Evolutionary conservation across 1,139 yeast species (phyloP).

Genomic region (Taiozyma sp.): DNA sequence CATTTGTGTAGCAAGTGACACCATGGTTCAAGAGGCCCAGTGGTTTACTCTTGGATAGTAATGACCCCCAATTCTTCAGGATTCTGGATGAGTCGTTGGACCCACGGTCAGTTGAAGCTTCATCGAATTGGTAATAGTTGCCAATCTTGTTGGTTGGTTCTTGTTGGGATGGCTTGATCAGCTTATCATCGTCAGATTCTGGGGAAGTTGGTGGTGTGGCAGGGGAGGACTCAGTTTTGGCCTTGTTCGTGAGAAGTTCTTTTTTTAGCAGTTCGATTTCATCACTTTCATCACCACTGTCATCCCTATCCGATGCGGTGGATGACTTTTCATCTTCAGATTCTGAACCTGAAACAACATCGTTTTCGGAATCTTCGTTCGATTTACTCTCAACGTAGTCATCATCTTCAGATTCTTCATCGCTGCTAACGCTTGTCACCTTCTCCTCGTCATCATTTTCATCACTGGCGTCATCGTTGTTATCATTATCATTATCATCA

Average conservation of each 20-base stretch:
- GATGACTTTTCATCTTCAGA: conserved; percentile 12
- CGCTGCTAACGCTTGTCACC: conserved; percentile 8
- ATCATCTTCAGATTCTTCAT: conserved; percentile 15
- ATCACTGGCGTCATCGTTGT: conserved; percentile 4
- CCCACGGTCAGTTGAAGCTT: conserved; percentile 48
- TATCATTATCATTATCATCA: conserved; percentile 11
- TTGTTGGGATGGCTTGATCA: conserved; percentile 8
- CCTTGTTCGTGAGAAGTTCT: conserved; percentile 31
- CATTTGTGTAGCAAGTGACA: conserved; percentile 94
- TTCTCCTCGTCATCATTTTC: conserved; percentile 17
- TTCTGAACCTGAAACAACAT: conserved; percentile 7
- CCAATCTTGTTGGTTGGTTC: conserved; percentile 22
- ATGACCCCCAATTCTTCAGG: conserved; percentile 54
- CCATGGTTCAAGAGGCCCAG: conserved; percentile 86
- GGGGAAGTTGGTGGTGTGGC: conserved; percentile 21
- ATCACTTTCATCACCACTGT: conserved; percentile 5
- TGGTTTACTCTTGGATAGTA: conserved; percentile 43
- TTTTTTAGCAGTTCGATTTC: conserved; percentile 27
- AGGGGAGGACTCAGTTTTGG: conserved; percentile 19
- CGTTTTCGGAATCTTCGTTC: conserved; percentile 8
- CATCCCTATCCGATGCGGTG: conserved; percentile 4
- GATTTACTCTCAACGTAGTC: conserved; percentile 13
- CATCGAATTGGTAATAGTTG: conserved; percentile 47
- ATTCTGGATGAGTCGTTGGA: conserved; percentile 50
- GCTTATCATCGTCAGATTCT: conserved; percentile 19